These are phyloP conservation scores for Larix kaempferi DNA, from an alignment of 75 land plant species.

Conservation along the genomic window DNA sequence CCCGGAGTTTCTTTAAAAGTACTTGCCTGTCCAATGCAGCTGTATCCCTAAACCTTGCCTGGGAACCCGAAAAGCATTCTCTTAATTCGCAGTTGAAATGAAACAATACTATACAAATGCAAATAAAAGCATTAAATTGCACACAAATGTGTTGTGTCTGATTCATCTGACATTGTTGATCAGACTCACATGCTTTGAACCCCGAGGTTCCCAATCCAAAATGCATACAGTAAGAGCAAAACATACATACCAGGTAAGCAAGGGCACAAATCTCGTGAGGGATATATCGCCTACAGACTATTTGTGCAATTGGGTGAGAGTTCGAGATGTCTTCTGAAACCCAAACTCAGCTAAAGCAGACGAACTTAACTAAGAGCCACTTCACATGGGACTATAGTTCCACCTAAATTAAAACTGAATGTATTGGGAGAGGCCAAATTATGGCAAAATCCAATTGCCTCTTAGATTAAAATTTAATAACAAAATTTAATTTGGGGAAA, in stretches of 20 bases:
- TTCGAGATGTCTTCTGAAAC: too few species aligned
- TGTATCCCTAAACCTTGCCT: slow-evolving; percentile 70
- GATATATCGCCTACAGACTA: background rate
- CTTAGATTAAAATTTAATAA: too few species aligned
- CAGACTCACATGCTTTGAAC: background rate
- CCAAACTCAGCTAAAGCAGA: too few species aligned
- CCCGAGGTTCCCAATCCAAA: background rate
- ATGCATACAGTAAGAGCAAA: background rate
- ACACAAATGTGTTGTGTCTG: background rate
- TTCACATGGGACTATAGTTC: too few species aligned
- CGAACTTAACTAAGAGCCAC: too few species aligned
- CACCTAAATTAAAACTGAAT: too few species aligned
- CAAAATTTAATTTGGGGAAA: too few species aligned
- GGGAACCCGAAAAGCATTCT: slow-evolving; percentile 8
- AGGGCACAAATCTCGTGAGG: background rate
- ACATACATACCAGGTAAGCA: background rate
- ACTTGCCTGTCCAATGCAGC: slow-evolving; percentile 79
- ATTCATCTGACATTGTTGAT: background rate
- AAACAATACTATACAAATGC: background rate
- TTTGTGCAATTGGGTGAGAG: background rate
- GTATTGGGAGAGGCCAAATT: too few species aligned
- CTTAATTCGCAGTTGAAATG: slow-evolving; percentile 1
- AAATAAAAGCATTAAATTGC: background rate
- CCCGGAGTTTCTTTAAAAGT: slow-evolving; percentile 84
- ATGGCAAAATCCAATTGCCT: too few species aligned